Evolutionary conservation across 106 monocot species (phyloP).

Genomic region (Dioscorea alata): DNA sequence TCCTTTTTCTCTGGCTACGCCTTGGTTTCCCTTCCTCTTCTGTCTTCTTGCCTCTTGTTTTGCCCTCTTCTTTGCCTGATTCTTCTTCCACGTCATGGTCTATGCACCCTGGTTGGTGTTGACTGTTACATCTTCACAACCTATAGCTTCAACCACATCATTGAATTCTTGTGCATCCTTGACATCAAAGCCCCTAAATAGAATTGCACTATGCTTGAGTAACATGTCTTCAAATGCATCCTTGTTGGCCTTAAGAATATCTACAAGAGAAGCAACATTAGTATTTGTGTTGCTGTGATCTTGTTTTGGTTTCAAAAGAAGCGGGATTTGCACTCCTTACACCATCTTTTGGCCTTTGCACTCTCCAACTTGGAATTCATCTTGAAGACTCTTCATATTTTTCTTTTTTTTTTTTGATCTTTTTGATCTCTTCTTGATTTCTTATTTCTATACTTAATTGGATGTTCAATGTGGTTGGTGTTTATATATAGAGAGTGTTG

Average conservation of each 20-base stretch:
- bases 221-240: slow-evolving; percentile 24
- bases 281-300: background rate
- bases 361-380: slow-evolving; percentile 19
- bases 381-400: too few relatives aligned
- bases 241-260: slow-evolving; percentile 6
- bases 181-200: slow-evolving; percentile 35
- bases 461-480: too few relatives aligned
- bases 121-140: slow-evolving; percentile 29
- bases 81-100: too few relatives aligned
- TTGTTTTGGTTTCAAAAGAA: slow-evolving; percentile 7
- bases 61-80: too few relatives aligned
- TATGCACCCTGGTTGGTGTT: slow-evolving; percentile 16
- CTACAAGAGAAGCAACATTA: slow-evolving; percentile 5
- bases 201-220: slow-evolving; percentile 17
- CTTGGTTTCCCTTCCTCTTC: too few relatives aligned
- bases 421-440: too few relatives aligned
- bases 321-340: slow-evolving; percentile 23
- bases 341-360: slow-evolving; percentile 28
- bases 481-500: too few relatives aligned
- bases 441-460: too few relatives aligned
- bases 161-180: slow-evolving; percentile 26
- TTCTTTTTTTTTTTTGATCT: too few relatives aligned
- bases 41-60: too few relatives aligned
- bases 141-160: slow-evolving; percentile 23
- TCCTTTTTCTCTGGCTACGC: too few relatives aligned